Conservation (phyloP, 2,329 filamentous ascomycete species). For the Trichophyton rubrum region DNA sequence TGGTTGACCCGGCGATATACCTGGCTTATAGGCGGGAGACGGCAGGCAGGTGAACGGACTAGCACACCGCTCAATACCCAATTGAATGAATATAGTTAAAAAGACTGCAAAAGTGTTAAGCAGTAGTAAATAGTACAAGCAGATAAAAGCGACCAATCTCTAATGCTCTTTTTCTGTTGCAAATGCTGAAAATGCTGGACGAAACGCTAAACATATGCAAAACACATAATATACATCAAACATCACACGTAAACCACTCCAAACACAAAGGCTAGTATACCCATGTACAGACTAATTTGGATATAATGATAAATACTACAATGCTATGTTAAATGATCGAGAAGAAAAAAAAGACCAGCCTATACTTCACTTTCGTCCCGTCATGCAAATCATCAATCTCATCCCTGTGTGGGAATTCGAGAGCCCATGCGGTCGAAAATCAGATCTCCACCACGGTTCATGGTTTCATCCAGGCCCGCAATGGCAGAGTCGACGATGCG, state of each 20-base stretch:
- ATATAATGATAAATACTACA: neutral
- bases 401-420: slow-evolving; percentile 17
- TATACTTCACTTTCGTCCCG: neutral
- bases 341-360: neutral
- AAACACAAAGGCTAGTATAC: neutral
- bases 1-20: neutral
- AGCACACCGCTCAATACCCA: neutral
- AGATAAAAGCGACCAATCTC: too few species aligned
- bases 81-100: neutral
- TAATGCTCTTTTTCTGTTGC: too few species aligned
- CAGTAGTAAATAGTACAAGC: too few species aligned
- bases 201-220: too few species aligned
- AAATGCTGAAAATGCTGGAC: neutral
- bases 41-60: neutral
- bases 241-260: neutral
- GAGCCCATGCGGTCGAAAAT: slow-evolving; percentile 34
- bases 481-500: slow-evolving; percentile 36
- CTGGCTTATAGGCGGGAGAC: neutral
- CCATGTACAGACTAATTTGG: neutral
- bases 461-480: slow-evolving; percentile 28
- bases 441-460: slow-evolving; percentile 27
- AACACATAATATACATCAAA: neutral
- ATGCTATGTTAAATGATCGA: neutral
- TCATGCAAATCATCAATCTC: neutral
- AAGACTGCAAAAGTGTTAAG: too few species aligned